Conservation (phyloP, 1,284 basidiomycete species). For the Puccinia triticina region DNA sequence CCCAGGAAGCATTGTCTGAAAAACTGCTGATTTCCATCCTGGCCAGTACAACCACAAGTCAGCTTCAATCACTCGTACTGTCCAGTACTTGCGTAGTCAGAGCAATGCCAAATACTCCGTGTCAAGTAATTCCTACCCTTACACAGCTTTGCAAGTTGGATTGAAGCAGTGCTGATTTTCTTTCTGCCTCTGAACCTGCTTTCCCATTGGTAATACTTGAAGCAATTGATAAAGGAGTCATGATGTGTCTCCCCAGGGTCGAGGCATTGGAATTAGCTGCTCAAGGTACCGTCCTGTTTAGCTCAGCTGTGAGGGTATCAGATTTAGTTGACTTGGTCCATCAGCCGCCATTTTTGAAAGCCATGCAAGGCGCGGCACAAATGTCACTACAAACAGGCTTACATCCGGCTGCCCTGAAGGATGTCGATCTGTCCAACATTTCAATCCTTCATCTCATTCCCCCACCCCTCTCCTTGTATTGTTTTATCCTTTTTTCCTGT, state of each 20-base stretch:
- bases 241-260: conserved; percentile 96
- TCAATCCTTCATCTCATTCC: no score
- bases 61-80: conserved; percentile 75
- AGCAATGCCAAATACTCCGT: conserved; percentile 98
- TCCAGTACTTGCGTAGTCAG: conserved; percentile 82
- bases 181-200: conserved; percentile 93
- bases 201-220: conserved; percentile 96
- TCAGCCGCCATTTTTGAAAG: conserved; percentile 62
- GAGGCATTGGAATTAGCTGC: conserved; percentile 94
- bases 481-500: no score
- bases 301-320: background rate
- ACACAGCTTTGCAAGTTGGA: conserved; percentile 8
- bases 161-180: conserved; percentile 52
- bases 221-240: conserved; percentile 99
- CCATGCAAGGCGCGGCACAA: conserved; percentile 91
- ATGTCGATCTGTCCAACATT: no score
- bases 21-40: conserved; percentile 96
- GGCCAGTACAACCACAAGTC: conserved; percentile 86
- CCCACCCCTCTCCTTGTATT: no score
- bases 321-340: conserved; percentile 26
- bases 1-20: conserved; percentile 75
- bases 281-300: conserved; percentile 71
- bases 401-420: conserved; percentile 96
- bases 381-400: conserved; percentile 86
- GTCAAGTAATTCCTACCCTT: conserved; percentile 68